Evolutionary conservation across 2,329 filamentous ascomycete species (phyloP).

Genomic region (Helotiales sp.): DNA sequence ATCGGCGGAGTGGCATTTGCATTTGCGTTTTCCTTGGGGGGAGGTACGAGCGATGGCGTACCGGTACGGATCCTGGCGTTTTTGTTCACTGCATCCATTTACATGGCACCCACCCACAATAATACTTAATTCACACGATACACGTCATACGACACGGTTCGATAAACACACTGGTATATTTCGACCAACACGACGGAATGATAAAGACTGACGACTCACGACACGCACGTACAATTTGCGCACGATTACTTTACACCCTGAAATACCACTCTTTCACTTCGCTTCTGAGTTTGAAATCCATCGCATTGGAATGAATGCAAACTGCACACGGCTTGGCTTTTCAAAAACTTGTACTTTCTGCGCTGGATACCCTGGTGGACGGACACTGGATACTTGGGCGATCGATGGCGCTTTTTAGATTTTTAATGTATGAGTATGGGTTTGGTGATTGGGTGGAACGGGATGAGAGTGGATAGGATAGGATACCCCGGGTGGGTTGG

Average conservation of each 20-base stretch:
- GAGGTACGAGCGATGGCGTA: constrained; percentile 17
- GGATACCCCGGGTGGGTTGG: neutral
- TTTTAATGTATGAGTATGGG: neutral
- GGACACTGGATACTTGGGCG: too few relatives aligned
- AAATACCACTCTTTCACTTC: neutral
- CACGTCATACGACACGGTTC: too few relatives aligned
- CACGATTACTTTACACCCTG: too few relatives aligned
- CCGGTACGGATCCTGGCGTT: neutral
- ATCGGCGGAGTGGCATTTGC: neutral
- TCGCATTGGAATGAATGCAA: neutral
- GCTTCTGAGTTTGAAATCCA: neutral
- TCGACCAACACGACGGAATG: constrained; percentile 12
- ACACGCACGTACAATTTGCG: constrained; percentile 2
- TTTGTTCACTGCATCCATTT: neutral
- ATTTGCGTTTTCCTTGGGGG: neutral
- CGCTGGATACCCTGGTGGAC: neutral
- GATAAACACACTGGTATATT: neutral
- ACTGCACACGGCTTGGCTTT: neutral
- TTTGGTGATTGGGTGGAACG: neutral
- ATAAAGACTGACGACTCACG: neutral
- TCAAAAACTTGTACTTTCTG: neutral
- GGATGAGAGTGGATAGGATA: too few relatives aligned
- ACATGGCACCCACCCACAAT: neutral
- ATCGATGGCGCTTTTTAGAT: constrained; percentile 4
- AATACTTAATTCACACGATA: neutral